Conservation (phyloP, 257 asterid genomes). For the Nicotiana noctiflora region DNA sequence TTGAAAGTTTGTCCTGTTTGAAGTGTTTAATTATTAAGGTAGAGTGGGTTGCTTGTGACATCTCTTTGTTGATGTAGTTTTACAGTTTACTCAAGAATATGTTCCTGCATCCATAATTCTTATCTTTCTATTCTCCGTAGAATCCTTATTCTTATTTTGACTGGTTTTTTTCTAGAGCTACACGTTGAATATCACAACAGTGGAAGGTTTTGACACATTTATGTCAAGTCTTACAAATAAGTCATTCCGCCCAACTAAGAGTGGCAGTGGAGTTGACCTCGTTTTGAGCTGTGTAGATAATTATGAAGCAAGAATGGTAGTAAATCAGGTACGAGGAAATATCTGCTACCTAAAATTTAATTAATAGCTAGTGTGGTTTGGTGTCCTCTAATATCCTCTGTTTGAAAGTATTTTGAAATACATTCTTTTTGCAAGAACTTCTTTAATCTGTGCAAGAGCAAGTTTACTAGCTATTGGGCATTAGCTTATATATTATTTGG, state of each 20-base stretch:
- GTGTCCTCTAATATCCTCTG: not conserved
- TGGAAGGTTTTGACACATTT: slow-evolving; percentile 91
- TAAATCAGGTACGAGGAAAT: slow-evolving; percentile 69
- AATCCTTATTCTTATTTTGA: slow-evolving; percentile 2
- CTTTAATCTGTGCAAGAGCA: not conserved
- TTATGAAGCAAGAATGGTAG: slow-evolving; percentile 99
- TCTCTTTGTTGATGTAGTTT: not conserved
- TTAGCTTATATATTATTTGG: not conserved
- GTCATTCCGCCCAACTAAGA: slow-evolving; percentile 57
- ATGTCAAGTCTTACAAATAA: slow-evolving; percentile 74
- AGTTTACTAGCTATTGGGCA: not conserved
- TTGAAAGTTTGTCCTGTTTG: not conserved
- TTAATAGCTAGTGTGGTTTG: not conserved
- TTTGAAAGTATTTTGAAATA: not conserved
- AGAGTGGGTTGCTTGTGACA: not conserved
- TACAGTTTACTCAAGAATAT: not conserved
- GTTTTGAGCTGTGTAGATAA: slow-evolving; percentile 96
- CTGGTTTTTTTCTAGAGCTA: slow-evolving; percentile 60
- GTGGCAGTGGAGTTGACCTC: slow-evolving; percentile 83
- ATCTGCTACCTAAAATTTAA: slow-evolving; percentile 8
- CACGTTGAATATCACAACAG: slow-evolving; percentile 89
- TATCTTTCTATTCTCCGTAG: not conserved
- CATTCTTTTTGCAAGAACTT: not conserved
- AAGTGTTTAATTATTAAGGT: not conserved
- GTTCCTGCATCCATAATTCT: not conserved